These are phyloP conservation scores for Gaeumannomyces tritici DNA, from an alignment of 2,329 filamentous ascomycete genomes.

Conservation along the genomic window DNA sequence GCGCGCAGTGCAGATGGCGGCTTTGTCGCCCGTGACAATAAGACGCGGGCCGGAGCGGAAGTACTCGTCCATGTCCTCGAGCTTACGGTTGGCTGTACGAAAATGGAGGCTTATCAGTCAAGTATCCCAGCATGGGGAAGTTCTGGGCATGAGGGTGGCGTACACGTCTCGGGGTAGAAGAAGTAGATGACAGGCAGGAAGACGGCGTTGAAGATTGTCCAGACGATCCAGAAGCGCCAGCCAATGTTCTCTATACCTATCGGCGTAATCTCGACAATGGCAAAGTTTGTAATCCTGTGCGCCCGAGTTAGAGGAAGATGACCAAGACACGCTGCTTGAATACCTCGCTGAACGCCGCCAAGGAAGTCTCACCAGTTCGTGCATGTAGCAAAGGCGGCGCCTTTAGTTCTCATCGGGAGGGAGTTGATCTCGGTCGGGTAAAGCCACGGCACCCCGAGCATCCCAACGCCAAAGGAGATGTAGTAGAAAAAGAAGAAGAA, in stretches of 20 bases:
- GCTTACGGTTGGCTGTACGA: neutral
- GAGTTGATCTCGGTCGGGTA: slow-evolving; percentile 32
- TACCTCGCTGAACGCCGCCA: neutral
- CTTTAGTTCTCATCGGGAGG: slow-evolving; percentile 29
- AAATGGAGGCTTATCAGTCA: neutral
- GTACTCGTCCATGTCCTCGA: slow-evolving; percentile 4
- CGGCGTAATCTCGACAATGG: slow-evolving; percentile 25
- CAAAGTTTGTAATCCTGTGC: slow-evolving; percentile 15
- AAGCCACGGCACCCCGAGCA: slow-evolving; percentile 28
- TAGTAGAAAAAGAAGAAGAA: slow-evolving; percentile 15
- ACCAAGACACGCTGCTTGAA: no score
- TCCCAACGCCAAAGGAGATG: slow-evolving; percentile 18
- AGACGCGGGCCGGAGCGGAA: neutral
- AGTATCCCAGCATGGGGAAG: neutral
- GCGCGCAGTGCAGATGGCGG: neutral
- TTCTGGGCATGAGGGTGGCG: no score
- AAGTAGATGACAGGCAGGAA: slow-evolving; percentile 38
- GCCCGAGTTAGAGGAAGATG: neutral
- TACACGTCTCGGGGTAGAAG: slow-evolving; percentile 35
- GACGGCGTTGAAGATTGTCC: slow-evolving; percentile 34
- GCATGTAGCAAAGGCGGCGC: slow-evolving; percentile 23
- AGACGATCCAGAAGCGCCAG: slow-evolving; percentile 44
- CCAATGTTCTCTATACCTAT: slow-evolving; percentile 30
- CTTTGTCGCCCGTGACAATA: neutral
- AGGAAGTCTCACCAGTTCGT: slow-evolving; percentile 19